These are phyloP conservation scores for Arthrobotrys megalospora DNA, from an alignment of 2,329 filamentous ascomycete genomes.

Conservation along the genomic window DNA sequence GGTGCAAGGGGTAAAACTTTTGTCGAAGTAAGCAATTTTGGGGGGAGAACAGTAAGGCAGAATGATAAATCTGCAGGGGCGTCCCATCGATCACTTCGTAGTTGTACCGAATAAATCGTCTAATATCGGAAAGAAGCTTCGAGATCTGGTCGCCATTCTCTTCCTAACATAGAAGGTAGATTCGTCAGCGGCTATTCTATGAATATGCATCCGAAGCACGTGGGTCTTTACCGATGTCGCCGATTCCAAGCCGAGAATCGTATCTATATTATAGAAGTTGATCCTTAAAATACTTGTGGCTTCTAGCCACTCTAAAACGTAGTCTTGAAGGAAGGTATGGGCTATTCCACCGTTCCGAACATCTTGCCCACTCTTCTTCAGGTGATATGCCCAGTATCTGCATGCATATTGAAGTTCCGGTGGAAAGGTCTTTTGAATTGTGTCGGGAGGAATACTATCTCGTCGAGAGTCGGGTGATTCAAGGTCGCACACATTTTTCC, in stretches of 20 bases:
- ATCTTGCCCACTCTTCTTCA: neutral
- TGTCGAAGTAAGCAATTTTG: neutral
- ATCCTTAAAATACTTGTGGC: conserved; percentile 5
- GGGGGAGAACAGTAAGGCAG: conserved; percentile 33
- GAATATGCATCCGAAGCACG: neutral
- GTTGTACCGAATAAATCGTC: conserved; percentile 55
- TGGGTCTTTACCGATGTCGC: neutral
- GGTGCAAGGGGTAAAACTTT: conserved; percentile 43
- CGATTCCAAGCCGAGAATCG: conserved; percentile 6
- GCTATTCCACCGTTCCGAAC: neutral
- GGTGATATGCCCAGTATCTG: conserved; percentile 20
- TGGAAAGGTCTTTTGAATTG: neutral
- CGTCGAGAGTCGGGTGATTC: neutral
- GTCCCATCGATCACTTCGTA: neutral
- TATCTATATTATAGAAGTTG: neutral
- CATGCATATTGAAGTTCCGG: conserved; percentile 23
- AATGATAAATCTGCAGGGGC: conserved; percentile 36
- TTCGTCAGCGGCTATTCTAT: neutral
- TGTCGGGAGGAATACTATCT: neutral
- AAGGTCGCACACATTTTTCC: conserved; percentile 63
- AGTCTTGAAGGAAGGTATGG: conserved; percentile 15
- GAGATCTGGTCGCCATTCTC: neutral
- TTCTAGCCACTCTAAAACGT: conserved; percentile 27
- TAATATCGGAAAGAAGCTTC: conserved; percentile 11
- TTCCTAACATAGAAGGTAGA: neutral